Percentiles rank a stretch among this genome's conserved stretches.
Evolutionary conservation across 163 green algal genomes (phyloP).

Genomic region (Chloroidium sp.): DNA sequence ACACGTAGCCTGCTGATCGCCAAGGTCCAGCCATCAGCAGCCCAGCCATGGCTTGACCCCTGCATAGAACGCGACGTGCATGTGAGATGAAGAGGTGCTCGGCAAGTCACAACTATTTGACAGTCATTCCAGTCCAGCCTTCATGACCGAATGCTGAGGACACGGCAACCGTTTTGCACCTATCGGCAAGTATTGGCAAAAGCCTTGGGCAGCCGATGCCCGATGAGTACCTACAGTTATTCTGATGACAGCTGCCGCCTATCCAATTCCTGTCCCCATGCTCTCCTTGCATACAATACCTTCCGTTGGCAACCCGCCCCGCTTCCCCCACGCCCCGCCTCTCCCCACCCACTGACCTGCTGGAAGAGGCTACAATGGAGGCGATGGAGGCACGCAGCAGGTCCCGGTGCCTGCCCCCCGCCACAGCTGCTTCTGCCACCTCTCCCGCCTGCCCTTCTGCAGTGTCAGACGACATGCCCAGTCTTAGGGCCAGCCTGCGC

Average conservation of each 20-base stretch:
- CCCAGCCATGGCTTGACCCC: conserved; percentile 10
- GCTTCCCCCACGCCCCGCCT: neutral
- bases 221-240: too few relatives aligned
- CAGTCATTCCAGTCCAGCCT: neutral
- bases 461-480: neutral
- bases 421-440: neutral
- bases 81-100: neutral
- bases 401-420: neutral
- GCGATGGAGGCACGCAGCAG: conserved; percentile 10
- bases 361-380: conserved; percentile 11
- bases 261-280: too few relatives aligned
- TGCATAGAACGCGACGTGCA: neutral
- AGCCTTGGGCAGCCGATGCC: too few relatives aligned
- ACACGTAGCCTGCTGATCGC: conserved; percentile 8
- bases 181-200: too few relatives aligned
- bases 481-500: neutral
- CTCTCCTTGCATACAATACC: neutral
- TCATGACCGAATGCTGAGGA: neutral
- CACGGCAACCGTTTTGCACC: neutral
- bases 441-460: too few relatives aligned
- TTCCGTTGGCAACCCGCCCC: neutral
- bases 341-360: conserved; percentile 3
- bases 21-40: conserved; percentile 9
- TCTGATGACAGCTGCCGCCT: too few relatives aligned
- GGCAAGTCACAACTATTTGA: neutral